A percentile compares a stretch with the other conserved stretches of the same genome.
These are phyloP conservation scores for Strobilomyces confusus DNA, from an alignment of 768 basidiomycete species.

Conservation along the genomic window DNA sequence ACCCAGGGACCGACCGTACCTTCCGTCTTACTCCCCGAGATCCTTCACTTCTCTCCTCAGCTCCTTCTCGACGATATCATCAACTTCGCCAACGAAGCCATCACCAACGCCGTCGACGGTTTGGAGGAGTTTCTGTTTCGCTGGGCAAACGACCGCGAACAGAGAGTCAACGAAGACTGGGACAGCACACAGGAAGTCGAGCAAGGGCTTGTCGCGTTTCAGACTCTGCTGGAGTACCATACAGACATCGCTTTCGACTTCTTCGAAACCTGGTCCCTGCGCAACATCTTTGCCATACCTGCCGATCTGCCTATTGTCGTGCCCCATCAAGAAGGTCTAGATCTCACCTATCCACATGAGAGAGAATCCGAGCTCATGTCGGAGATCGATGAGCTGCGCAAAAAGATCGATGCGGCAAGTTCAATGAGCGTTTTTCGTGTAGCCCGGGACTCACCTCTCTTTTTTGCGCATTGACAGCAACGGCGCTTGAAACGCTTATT, in stretches of 20 bases:
- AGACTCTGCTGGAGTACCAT: conserved; percentile 84
- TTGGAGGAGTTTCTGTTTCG: conserved; percentile 74
- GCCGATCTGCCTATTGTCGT: conserved; percentile 65
- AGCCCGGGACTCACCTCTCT: conserved; percentile 7
- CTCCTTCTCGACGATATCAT: conserved; percentile 83
- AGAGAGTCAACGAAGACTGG: conserved; percentile 43
- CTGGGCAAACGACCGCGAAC: conserved; percentile 66
- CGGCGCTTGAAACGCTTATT: conserved; percentile 58
- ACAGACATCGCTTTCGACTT: conserved; percentile 90
- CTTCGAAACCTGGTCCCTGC: conserved; percentile 84
- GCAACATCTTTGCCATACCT: conserved; percentile 82
- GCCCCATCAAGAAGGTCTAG: conserved; percentile 70
- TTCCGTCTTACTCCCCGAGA: conserved; percentile 37
- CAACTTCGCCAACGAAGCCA: conserved; percentile 75
- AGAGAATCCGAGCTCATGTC: conserved; percentile 58
- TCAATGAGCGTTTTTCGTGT: background rate
- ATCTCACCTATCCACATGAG: conserved; percentile 58
- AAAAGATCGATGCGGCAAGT: conserved; percentile 67
- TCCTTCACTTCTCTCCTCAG: conserved; percentile 82
- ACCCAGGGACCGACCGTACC: conserved; percentile 22
- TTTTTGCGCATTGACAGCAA: conserved; percentile 42
- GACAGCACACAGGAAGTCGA: conserved; percentile 68
- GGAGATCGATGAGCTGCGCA: conserved; percentile 64
- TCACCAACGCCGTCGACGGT: conserved; percentile 73
- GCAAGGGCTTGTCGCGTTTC: conserved; percentile 80